A percentile compares a stretch with the other conserved stretches of the same genome.
Conservation (phyloP, 2,329 filamentous ascomycete genomes). For the Cyanodermella asteris region DNA sequence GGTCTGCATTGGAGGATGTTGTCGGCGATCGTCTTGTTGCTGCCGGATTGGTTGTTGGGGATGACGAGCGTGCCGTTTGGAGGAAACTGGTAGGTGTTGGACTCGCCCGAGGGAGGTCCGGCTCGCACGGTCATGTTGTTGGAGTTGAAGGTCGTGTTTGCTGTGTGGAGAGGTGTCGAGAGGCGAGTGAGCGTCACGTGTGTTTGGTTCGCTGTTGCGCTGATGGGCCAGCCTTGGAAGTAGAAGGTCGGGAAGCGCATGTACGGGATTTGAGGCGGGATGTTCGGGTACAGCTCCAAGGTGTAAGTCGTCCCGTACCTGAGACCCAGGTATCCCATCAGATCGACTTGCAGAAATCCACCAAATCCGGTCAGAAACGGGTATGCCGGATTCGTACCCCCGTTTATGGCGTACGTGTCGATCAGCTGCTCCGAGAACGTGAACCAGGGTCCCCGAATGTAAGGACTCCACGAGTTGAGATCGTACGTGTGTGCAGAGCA, state of each 20-base stretch:
- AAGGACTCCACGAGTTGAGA: slow-evolving; percentile 40
- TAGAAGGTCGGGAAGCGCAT: slow-evolving; percentile 41
- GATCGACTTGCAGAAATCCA: slow-evolving; percentile 42
- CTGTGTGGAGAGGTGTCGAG: slow-evolving; percentile 24
- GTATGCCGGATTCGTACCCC: slow-evolving; percentile 45
- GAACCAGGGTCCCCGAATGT: slow-evolving; percentile 44
- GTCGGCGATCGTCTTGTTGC: slow-evolving; percentile 29
- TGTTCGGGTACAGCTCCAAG: slow-evolving; percentile 38
- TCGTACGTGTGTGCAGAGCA: slow-evolving; percentile 48
- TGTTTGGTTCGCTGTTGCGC: slow-evolving; percentile 37
- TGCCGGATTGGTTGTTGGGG: slow-evolving; percentile 28
- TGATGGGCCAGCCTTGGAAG: slow-evolving; percentile 43
- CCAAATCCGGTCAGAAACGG: slow-evolving; percentile 52
- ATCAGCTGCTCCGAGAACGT: slow-evolving; percentile 48
- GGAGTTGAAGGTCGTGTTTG: slow-evolving; percentile 31
- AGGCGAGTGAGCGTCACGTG: slow-evolving; percentile 40
- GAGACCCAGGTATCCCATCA: slow-evolving; percentile 46
- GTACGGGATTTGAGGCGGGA: slow-evolving; percentile 42
- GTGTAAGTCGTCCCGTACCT: slow-evolving; percentile 35
- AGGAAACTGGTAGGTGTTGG: slow-evolving; percentile 20
- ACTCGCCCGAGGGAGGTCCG: slow-evolving; percentile 21
- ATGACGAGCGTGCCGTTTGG: slow-evolving; percentile 18
- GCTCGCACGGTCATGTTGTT: slow-evolving; percentile 36
- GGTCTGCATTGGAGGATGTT: slow-evolving; percentile 46
- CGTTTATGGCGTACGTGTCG: slow-evolving; percentile 37